Evolutionary conservation across 176 grass and related monocot genomes (phyloP).

Genomic region (Aegilops longissima): DNA sequence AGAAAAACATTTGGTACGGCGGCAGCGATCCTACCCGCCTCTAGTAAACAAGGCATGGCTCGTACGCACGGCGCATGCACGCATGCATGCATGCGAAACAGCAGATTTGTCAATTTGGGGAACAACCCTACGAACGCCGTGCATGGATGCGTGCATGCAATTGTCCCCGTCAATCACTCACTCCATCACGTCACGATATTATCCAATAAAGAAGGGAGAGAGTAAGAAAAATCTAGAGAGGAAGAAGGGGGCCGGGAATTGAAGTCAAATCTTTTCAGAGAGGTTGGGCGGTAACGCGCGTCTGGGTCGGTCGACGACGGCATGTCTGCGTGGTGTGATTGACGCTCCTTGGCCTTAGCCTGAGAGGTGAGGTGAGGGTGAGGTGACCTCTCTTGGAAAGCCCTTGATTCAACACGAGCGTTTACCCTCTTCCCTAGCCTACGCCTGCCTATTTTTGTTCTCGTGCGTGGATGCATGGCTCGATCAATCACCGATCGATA

Average conservation of each 20-base stretch:
- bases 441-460: conserved; percentile 36
- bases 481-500: conserved; percentile 4
- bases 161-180: conserved; percentile 48
- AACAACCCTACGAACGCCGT: conserved; percentile 20
- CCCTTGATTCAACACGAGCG: conserved; percentile 36
- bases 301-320: not conserved
- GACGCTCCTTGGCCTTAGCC: conserved; percentile 14
- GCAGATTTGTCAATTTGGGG: conserved; percentile 27
- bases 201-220: not conserved
- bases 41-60: not conserved
- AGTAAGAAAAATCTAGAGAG: not conserved
- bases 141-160: conserved; percentile 41
- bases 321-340: conserved; percentile 16
- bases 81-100: not conserved
- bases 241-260: conserved; percentile 12
- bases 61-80: not conserved
- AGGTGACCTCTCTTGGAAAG: conserved; percentile 55
- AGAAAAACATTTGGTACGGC: not conserved
- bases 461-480: not conserved
- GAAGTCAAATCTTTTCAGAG: conserved; percentile 47
- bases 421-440: conserved; percentile 39
- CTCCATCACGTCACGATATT: not conserved
- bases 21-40: not conserved
- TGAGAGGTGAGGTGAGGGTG: not conserved
- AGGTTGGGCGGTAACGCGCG: not conserved